Conservation (phyloP, 768 basidiomycete species). For the Lactarius sanguifluus region DNA sequence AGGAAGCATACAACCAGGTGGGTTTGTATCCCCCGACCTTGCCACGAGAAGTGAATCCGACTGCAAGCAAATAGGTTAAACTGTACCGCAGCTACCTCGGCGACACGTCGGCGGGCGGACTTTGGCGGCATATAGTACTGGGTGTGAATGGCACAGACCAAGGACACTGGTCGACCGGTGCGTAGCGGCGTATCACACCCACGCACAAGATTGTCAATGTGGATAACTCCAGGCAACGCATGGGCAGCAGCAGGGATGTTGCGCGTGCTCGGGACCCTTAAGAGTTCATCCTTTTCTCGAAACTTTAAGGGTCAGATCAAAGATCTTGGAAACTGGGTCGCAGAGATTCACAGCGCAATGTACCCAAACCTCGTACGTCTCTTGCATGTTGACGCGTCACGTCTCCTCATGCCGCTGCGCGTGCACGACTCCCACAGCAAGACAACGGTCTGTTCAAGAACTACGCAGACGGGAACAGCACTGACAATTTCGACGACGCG, state of each 20-base stretch:
- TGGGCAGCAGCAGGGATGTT: slow-evolving; percentile 91
- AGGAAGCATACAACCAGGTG: slow-evolving; percentile 63
- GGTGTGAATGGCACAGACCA: slow-evolving; percentile 53
- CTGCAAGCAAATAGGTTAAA: slow-evolving; percentile 40
- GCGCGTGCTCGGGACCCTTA: slow-evolving; percentile 75
- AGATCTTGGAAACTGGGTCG: slow-evolving; percentile 63
- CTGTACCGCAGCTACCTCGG: slow-evolving; percentile 68
- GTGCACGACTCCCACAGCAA: slow-evolving; percentile 38
- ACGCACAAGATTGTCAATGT: neutral
- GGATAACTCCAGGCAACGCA: slow-evolving; percentile 58
- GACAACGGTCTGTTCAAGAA: slow-evolving; percentile 60
- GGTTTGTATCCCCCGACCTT: slow-evolving; percentile 5
- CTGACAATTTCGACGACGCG: slow-evolving; percentile 62
- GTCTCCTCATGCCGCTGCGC: slow-evolving; percentile 8
- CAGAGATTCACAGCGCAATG: slow-evolving; percentile 73
- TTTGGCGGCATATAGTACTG: slow-evolving; percentile 77
- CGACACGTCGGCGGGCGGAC: slow-evolving; percentile 47
- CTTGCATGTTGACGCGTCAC: neutral
- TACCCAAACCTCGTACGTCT: slow-evolving; percentile 56
- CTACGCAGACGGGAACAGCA: slow-evolving; percentile 58
- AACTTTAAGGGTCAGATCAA: slow-evolving; percentile 50
- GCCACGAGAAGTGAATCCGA: neutral
- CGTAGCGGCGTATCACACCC: slow-evolving; percentile 21
- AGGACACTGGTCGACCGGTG: slow-evolving; percentile 82
- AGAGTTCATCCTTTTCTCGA: slow-evolving; percentile 54